A percentile compares a stretch with the other conserved stretches of the same genome.
phyloP scores from a whole-genome alignment of 2,329 filamentous ascomycete genomes.

The Elsinoe ampelina region DNA sequence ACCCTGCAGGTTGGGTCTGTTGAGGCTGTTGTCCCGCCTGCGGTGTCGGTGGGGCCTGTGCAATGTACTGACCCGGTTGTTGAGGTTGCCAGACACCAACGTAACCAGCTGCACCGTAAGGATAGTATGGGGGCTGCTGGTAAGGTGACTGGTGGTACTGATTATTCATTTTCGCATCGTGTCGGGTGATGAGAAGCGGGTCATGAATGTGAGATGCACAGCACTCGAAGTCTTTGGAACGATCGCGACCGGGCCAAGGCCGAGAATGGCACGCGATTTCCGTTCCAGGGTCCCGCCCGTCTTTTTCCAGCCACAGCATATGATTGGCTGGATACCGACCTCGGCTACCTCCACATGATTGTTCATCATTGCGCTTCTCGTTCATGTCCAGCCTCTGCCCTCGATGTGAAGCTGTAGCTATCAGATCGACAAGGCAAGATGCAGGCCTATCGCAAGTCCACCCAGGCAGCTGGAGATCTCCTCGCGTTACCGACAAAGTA shows the following conservation, averaged over 20 bases:
- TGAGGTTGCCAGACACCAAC: constrained; percentile 8
- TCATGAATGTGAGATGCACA: constrained; percentile 3
- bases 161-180: constrained; percentile 12
- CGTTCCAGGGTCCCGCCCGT: constrained; percentile 1
- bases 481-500: constrained; percentile 24
- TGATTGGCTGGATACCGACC: not conserved
- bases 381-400: not conserved
- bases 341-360: not conserved
- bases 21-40: constrained; percentile 10
- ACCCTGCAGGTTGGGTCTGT: not conserved
- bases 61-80: constrained; percentile 2
- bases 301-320: not conserved
- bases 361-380: not conserved
- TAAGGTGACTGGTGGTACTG: constrained; percentile 9
- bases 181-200: not conserved
- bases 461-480: constrained; percentile 13
- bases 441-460: constrained; percentile 16
- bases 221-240: constrained; percentile 7
- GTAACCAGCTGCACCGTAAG: constrained; percentile 5
- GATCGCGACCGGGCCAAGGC: constrained; percentile 10
- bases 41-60: constrained; percentile 6
- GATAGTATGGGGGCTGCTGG: constrained; percentile 7
- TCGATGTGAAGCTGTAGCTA: not conserved
- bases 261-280: constrained; percentile 6
- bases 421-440: constrained; percentile 1